Evolutionary conservation across 2,329 filamentous ascomycete genomes (phyloP), one percentile per base, ranked within the genome.

Genomic region (Anisogramma anomala): DNA sequence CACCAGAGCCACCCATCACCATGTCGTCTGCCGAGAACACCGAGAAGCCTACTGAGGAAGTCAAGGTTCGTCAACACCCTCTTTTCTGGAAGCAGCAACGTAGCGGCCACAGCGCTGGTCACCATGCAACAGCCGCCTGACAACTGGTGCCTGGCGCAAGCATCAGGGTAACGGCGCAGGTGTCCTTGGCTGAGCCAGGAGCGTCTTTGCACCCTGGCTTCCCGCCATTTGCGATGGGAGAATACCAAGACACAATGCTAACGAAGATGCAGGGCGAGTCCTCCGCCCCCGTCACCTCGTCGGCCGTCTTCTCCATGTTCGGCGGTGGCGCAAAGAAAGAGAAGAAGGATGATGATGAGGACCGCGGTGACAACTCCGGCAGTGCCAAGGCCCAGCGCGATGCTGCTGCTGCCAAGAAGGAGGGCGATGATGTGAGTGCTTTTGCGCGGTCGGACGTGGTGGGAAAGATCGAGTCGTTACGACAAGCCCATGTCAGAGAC

Each of bases 251-350:
- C 6, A 14, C 6, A 18, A 41, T 36, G 30, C 37, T 36, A 30
- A 42, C 41, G 8, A 4, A 3, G 3, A 33, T 26, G 19, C 10
- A 42, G 33, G 35, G 20, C 18, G 19, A 34, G 31, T 13, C 20
- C 15, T 14, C 31, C 15, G 38, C 38, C 56, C 62, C 68, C 43
- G 66, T 73, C 41, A 75, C 68, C 48, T 69, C 71, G 14, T 76
- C 76, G 7, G 72, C 75, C 53, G 84, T 96, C 50, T 96, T 96
- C 72, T 89, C 85, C 64, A 96, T 98, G 91, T 98, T 98, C 60
- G 91, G 91, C 54, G 91, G 91, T 50, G 91, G 91, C 48, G 84
- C 84, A 47, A 94, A 94, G 78, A 96, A 94, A 72, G 85, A 91
- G 69, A 88, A 86, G 74, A 94, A 91, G 74, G 78, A 79, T 48